Base-by-base conservation (phyloP, 805 yeast genomes). In the Wickerhamiella galacta region DNA sequence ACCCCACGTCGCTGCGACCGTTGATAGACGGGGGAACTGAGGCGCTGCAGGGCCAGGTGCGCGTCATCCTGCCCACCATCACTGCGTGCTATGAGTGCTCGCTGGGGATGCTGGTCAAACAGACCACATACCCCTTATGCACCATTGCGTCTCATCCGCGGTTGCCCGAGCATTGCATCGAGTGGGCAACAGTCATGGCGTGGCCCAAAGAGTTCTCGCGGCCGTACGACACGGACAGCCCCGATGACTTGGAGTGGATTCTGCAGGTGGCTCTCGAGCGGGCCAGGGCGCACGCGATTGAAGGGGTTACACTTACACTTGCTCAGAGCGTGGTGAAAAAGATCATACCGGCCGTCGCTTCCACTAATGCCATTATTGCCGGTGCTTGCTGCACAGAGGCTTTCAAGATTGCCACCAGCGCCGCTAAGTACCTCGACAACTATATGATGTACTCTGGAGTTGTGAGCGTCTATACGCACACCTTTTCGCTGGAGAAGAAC, bases 121-220 rank as follows among this genome's bases (percentile, higher is more conserved):
- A 66, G 39, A 59, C 61, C 7, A 74, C 82, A 0, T 80, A 73
- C 44, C 95, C 96, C 2, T 73, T 87, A 42, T 90, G 96, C 53
- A 90, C 96, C 0, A 75, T 90, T 32, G 93, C 95, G 2, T 78
- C 83, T 37, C 82, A 90, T 6, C 96, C 96, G n/a, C 57, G 96
- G 39, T 55, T 82, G 6, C 90, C 95, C 0, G 95, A 85, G 45
- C 96, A 87, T 53, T 83, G 95, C 46, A 74, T 87, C 7, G 94
- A 85, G 51, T 87, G 90, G 77, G 83, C 87, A 1, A 70, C 72
- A 38, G 75, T 72, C 20, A 58, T 80, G 3, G 74, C 70, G 43
- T 81, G 94, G 93, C 75, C 74, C 1, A 41, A 38, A 4, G 26
- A 37, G 7, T 33, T 38, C 7, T 61, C 54, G 23, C 53, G 47